Evolutionary conservation across 495 filamentous ascomycete species (phyloP).

Genomic region (Trichocladium antarcticum): DNA sequence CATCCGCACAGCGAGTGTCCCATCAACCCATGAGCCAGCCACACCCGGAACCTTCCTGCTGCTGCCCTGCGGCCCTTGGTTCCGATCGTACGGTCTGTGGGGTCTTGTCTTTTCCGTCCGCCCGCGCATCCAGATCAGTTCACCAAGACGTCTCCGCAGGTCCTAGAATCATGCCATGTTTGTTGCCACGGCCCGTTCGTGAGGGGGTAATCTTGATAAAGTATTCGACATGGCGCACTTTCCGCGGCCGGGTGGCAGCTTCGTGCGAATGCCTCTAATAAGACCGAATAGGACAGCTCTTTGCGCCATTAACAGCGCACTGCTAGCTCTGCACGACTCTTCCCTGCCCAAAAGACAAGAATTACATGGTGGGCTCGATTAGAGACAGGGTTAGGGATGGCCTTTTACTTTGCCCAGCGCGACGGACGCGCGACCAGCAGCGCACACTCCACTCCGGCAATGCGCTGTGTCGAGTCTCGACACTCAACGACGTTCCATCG

Average conservation of each 20-base stretch:
- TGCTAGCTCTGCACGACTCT: too few relatives aligned
- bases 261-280: too few relatives aligned
- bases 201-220: too few relatives aligned
- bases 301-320: too few relatives aligned
- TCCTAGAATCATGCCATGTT: neutral
- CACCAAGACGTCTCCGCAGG: neutral
- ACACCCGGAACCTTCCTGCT: neutral
- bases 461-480: too few relatives aligned
- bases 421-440: conserved; percentile 10
- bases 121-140: neutral
- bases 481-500: too few relatives aligned
- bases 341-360: too few relatives aligned
- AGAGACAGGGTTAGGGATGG: neutral
- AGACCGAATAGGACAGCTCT: too few relatives aligned
- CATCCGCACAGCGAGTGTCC: neutral
- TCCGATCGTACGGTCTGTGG: neutral
- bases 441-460: neutral
- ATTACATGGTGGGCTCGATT: too few relatives aligned
- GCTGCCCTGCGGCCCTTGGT: neutral
- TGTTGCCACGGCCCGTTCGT: neutral
- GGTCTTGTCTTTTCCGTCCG: neutral
- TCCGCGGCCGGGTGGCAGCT: too few relatives aligned
- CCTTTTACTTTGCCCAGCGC: neutral
- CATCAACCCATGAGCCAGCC: neutral
- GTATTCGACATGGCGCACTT: too few relatives aligned